Evolutionary conservation across 1,139 yeast species (phyloP), one percentile per base, ranked within the genome.

Genomic region (Magnusiomyces starmeri): DNA sequence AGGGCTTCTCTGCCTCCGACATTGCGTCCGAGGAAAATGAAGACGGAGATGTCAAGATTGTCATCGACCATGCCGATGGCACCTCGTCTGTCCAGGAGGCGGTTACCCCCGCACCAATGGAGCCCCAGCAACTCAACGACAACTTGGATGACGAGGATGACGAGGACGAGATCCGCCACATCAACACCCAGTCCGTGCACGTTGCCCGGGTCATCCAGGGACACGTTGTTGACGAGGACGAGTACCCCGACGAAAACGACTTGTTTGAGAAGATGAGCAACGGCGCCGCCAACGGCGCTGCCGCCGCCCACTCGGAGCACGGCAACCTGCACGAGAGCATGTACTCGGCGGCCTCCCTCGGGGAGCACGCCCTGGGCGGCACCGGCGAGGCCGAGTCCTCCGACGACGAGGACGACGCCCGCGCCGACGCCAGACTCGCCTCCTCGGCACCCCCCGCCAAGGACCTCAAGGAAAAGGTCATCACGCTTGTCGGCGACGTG

Each of bases 191-290:
- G 44, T 96, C 92, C 60, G 81, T 94, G 65, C 97, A 90, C 70
- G 90, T 97, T 16, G 98, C 97, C 7, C 79, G 98, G 69, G 83
- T 94, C 49, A 92, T 94, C 45, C 86, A 90, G 66, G 99, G 99
- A 50, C 98, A 94, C 66, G 97, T 94, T 61, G 95, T 94, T 35
- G 95, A 87, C 63, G 97, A 89, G 65, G 94, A 85, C 63, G 82
- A 80, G 60, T 75, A 68, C 21, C 65, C 65, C 24, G 56, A 56
- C 20, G 61, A 55, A n/a, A 46, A 51, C n/a, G 25, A 49, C 14
- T 22, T 24, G 18, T 40, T 42, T 50, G 37, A 32, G 25, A 9
- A 44, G 24, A n/a, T 35, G 41, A n/a, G 37, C n/a, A 18, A 32
- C n/a, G 37, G 37, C n/a, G 37, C 48, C n/a, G 52, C 46, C 6